Base-by-base conservation (phyloP, 805 yeast species). In the Scheffersomyces stipitis region DNA sequence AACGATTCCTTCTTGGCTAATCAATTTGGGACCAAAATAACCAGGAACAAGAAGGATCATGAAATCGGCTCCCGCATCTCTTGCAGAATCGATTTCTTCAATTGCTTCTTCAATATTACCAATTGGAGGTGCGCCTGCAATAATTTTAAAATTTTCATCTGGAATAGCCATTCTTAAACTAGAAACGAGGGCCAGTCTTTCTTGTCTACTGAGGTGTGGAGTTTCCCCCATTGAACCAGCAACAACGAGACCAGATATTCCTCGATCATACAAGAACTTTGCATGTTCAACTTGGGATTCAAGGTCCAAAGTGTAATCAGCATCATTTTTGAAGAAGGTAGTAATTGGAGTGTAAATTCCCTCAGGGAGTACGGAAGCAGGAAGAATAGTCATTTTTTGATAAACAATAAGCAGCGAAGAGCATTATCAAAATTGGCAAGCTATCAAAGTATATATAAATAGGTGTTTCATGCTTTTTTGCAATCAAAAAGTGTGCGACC, bases 201-300 rank as follows among this genome's bases (percentile, higher is more conserved):
- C 72, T 12, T 50, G 44, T 18, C 51, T 37, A 4, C 60, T 56
- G 34, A 65, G 45, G 38, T 64, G 66, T 12, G 54, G 45, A 14
- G 66, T 58, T 43, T 66, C 72, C 8, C 72, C 72, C 58, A 65
- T 64, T 4, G 70, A 64, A 1, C 72, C 72, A 7, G 66, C 48
- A 8, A 63, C 54, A 10, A 65, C 67, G 17, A 64, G 43, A 15
- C 69, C 67, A n/a, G 47, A 45, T 18, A 66, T 56, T 5, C 70
- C 69, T 22, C 43, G 46, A 4, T 37, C 38, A 28, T 57, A 46
- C 34, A 62, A 41, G 34, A 50, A 41, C 33, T 52, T 50, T 10
- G 65, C 62, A 32, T 64, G 69, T 23, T 43, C 41, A 18, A 49
- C 48, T 41, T 60, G 67, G 22, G 66, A 48, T 1, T 53, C 61